Base-by-base conservation (phyloP, 495 filamentous ascomycete species). In the Podospora pseudoanserina region DNA sequence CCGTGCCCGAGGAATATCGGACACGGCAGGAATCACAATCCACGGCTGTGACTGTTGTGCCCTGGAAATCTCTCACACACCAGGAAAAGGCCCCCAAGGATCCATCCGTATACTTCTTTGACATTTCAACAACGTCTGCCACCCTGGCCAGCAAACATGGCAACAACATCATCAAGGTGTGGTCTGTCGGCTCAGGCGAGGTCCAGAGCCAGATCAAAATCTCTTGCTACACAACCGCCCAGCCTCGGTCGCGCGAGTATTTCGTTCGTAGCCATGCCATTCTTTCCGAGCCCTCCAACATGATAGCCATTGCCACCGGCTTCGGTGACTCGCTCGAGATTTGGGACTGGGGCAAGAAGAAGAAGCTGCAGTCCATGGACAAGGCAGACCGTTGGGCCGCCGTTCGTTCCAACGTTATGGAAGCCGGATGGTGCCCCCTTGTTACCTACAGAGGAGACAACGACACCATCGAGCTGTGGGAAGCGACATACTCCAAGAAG, bases 401-500 rank as follows among this genome's bases (percentile, higher is more conserved):
- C 16, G 75, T 75, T 3, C 73, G 76, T 27, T 74, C 73, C 64
- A 76, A 78, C 58, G 68, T 74, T 13, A 74, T 76, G 68, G 76
- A 78, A 30, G 61, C 73, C 26, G 71, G 68, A 34, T 78, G 72
- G 72, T 65, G 64, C 27, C 70, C 77, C 9, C 70, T 79, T 9
- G 74, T 72, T 4, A 72, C 72, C 11, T 79, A 79, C 64, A 60
- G 63, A 54, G 73, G 76, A 63, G 66, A 76, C 54, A 66, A 62
- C 23, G 71, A 75, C 62, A 66, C 58, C 3, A 67, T 88, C 84
- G 70, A 90, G 83, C 72, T 88, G 83, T 70, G 95, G 80, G 32
- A 85, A 87, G 65, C 91, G 79, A 77, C 90, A 86, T 27, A 94
- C 88, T 11, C 91, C 81, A 70, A 95, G 83, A 80, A 96, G 90